Percentiles rank a stretch among this genome's conserved stretches.
Conservation (phyloP, 2,329 filamentous ascomycete genomes). For the Thelonectria olida region DNA sequence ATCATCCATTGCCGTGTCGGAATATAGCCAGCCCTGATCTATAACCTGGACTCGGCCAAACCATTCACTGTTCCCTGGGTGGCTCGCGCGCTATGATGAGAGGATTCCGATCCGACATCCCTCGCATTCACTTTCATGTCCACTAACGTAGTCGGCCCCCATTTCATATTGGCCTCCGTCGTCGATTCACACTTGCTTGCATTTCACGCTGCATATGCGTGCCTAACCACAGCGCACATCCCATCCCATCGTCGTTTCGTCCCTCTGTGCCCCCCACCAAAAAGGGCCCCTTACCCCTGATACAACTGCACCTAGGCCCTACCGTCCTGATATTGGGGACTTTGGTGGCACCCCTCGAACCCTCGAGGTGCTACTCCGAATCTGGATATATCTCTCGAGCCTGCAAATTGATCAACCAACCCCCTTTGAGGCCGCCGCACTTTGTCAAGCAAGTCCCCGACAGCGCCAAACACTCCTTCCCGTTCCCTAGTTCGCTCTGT, state of each 20-base stretch:
- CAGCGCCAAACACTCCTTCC: constrained; percentile 12
- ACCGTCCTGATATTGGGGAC: constrained; percentile 1
- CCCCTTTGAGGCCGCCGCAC: neutral
- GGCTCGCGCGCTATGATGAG: neutral
- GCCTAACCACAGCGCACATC: neutral
- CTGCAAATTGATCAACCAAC: constrained; percentile 19
- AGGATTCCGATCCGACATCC: no score
- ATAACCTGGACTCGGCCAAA: neutral
- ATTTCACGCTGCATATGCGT: constrained; percentile 11
- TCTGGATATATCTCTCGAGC: constrained; percentile 35
- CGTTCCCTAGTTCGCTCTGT: constrained; percentile 18
- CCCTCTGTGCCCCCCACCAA: neutral
- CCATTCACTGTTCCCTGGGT: neutral
- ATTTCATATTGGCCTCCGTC: neutral
- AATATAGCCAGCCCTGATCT: no score
- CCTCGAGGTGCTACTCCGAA: constrained; percentile 15
- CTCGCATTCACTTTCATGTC: no score
- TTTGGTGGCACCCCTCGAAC: constrained; percentile 12
- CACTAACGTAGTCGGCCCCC: no score
- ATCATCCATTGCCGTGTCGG: neutral
- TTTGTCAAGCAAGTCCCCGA: constrained; percentile 6
- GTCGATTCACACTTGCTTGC: constrained; percentile 1
- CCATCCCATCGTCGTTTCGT: neutral
- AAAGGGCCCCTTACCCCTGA: neutral
- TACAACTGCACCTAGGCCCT: neutral